Conservation (phyloP, 2,329 filamentous ascomycete genomes). For the Cercospora janseana region DNA sequence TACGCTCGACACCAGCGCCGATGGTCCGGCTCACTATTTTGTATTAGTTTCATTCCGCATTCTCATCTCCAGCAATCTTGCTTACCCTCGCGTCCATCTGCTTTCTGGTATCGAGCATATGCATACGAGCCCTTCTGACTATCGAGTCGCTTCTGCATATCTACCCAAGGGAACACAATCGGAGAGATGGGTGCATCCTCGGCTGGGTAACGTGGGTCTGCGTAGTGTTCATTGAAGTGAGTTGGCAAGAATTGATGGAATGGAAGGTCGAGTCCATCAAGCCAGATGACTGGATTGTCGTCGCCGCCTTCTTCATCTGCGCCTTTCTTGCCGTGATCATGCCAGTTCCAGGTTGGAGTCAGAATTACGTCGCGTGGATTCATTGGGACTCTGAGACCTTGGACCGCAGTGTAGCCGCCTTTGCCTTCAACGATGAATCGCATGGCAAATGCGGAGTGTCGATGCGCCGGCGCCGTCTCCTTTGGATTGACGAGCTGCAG, state of each 20-base stretch:
- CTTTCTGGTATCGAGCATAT: background rate
- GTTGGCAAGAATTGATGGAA: slow-evolving; percentile 52
- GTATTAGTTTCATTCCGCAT: background rate
- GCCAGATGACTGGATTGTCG: slow-evolving; percentile 51
- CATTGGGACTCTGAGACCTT: slow-evolving; percentile 54
- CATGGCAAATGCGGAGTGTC: background rate
- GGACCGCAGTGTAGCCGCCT: slow-evolving; percentile 58
- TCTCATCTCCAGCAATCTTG: too few species aligned
- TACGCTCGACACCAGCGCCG: background rate
- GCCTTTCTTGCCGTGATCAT: slow-evolving; percentile 60
- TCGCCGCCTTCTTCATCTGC: background rate
- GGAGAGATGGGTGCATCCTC: slow-evolving; percentile 1
- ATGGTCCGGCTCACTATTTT: background rate
- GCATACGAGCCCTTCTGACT: background rate
- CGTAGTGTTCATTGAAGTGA: slow-evolving; percentile 56
- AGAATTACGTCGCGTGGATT: slow-evolving; percentile 56
- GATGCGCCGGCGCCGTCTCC: slow-evolving; percentile 1
- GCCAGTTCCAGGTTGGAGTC: slow-evolving; percentile 60
- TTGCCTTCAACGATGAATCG: slow-evolving; percentile 57
- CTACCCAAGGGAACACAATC: background rate
- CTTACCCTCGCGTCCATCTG: background rate
- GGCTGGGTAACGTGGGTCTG: slow-evolving; percentile 39
- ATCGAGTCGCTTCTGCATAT: background rate
- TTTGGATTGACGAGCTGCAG: background rate
- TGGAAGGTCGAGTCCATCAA: slow-evolving; percentile 52